Evolutionary conservation across 805 yeast species (phyloP).

Genomic region (Kluyveromyces dobzhanskii): DNA sequence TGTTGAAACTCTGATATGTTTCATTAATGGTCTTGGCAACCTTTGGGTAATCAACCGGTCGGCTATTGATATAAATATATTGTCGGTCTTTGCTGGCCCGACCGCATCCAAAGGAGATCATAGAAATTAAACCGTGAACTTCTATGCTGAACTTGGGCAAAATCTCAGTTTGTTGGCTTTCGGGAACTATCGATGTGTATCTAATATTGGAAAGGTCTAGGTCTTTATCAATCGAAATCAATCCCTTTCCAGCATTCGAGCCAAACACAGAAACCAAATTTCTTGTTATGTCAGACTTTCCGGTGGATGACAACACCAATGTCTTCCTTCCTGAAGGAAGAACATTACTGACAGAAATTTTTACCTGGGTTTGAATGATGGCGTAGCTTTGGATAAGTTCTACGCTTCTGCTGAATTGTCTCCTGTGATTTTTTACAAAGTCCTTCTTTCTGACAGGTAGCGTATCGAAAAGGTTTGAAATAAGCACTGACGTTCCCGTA

Average conservation of each 20-base stretch:
- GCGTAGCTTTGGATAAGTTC: slow-evolving; percentile 58
- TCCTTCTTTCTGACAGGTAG: slow-evolving; percentile 81
- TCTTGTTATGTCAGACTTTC: slow-evolving; percentile 38
- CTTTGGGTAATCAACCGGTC: slow-evolving; percentile 61
- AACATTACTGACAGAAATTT: slow-evolving; percentile 53
- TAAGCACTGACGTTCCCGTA: slow-evolving; percentile 59
- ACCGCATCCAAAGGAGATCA: slow-evolving; percentile 72
- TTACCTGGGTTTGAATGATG: slow-evolving; percentile 47
- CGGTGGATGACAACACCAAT: slow-evolving; percentile 51
- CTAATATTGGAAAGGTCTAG: slow-evolving; percentile 27
- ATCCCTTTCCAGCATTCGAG: slow-evolving; percentile 48
- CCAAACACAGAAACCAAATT: slow-evolving; percentile 70
- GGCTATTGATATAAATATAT: slow-evolving; percentile 56
- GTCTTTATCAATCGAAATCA: slow-evolving; percentile 40
- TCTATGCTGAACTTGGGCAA: slow-evolving; percentile 27
- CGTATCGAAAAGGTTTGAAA: slow-evolving; percentile 52
- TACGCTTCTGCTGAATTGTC: slow-evolving; percentile 68
- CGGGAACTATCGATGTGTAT: slow-evolving; percentile 11
- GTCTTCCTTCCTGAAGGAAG: slow-evolving; percentile 41
- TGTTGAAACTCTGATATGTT: slow-evolving; percentile 61
- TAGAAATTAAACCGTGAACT: slow-evolving; percentile 60
- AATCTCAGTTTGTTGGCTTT: slow-evolving; percentile 10
- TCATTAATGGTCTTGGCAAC: slow-evolving; percentile 60
- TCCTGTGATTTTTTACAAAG: slow-evolving; percentile 53
- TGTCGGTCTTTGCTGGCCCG: slow-evolving; percentile 70